phyloP scores from a whole-genome alignment of 345 rosid species.

The Populus nigra region DNA sequence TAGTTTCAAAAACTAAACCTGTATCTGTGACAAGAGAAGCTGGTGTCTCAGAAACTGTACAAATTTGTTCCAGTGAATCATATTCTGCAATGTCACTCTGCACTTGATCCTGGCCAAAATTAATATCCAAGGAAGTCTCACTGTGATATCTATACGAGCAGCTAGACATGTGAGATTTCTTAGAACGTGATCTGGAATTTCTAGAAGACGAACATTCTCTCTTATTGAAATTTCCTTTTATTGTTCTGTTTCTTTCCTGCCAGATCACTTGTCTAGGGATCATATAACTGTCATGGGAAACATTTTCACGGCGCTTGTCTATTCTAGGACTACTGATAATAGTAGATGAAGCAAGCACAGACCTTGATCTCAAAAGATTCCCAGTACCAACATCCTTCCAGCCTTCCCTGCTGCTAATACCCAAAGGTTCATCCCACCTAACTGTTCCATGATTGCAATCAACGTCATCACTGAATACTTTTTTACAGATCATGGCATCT shows the following conservation, averaged over 20 bases:
- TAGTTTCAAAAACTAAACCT: conserved; percentile 39
- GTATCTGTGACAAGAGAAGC: conserved; percentile 28
- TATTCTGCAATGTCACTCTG: conserved; percentile 31
- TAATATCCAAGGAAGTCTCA: conserved; percentile 46
- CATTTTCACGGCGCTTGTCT: conserved; percentile 37
- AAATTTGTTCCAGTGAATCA: conserved; percentile 27
- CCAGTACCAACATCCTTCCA: conserved; percentile 64
- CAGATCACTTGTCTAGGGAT: conserved; percentile 43
- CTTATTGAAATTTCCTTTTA: conserved; percentile 38
- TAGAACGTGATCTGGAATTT: conserved; percentile 38
- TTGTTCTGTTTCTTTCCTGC: conserved; percentile 46
- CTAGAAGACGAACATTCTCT: conserved; percentile 41
- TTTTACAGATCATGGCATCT: conserved; percentile 30
- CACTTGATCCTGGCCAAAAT: conserved; percentile 27
- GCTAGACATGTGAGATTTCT: conserved; percentile 36
- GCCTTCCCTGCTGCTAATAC: conserved; percentile 95
- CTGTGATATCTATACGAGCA: conserved; percentile 21
- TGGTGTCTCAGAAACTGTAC: conserved; percentile 38
- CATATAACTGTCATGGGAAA: conserved; percentile 40
- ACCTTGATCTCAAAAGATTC: conserved; percentile 60
- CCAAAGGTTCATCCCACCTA: conserved; percentile 57
- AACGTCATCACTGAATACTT: conserved; percentile 31
- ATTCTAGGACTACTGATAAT: conserved; percentile 41
- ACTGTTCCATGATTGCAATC: conserved; percentile 25
- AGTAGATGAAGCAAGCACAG: conserved; percentile 62